Conservation (phyloP, 1,284 basidiomycete species). For the Marasmius oreades region DNA sequence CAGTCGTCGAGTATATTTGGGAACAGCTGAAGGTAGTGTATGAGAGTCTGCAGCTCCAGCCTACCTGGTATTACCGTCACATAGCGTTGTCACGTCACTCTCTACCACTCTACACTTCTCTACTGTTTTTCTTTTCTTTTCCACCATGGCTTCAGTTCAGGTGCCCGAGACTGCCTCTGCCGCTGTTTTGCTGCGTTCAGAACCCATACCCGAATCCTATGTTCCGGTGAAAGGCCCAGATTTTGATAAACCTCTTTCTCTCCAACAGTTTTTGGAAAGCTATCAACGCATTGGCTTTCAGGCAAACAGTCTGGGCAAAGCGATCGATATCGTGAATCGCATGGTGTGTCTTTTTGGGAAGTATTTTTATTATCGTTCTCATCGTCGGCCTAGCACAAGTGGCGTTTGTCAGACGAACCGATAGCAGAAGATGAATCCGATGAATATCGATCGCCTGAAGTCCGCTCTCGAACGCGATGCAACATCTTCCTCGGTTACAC, state of each 20-base stretch:
- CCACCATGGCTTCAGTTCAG: slow-evolving; percentile 22
- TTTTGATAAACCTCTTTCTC: slow-evolving; percentile 69
- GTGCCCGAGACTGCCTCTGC: slow-evolving; percentile 62
- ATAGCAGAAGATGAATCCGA: slow-evolving; percentile 65
- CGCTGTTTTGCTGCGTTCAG: slow-evolving; percentile 77
- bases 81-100: not conserved
- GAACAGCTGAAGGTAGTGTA: not conserved
- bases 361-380: slow-evolving; percentile 7
- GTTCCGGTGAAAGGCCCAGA: slow-evolving; percentile 85
- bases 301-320: slow-evolving; percentile 85
- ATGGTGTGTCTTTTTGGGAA: slow-evolving; percentile 57
- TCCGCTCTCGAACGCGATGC: slow-evolving; percentile 70
- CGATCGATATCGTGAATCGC: slow-evolving; percentile 86
- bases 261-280: slow-evolving; percentile 71
- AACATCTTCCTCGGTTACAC: slow-evolving; percentile 97
- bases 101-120: not conserved
- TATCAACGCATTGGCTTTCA: slow-evolving; percentile 96
- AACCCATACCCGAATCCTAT: slow-evolving; percentile 69
- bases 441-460: slow-evolving; percentile 52
- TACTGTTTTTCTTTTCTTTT: not conserved
- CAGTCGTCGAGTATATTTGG: not conserved
- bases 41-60: no score
- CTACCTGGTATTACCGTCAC: not conserved
- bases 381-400: slow-evolving; percentile 53
- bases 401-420: slow-evolving; percentile 83